phyloP scores from a whole-genome alignment of 2,329 filamentous ascomycete species.

The Cladosporium austrohemisphaericum region DNA sequence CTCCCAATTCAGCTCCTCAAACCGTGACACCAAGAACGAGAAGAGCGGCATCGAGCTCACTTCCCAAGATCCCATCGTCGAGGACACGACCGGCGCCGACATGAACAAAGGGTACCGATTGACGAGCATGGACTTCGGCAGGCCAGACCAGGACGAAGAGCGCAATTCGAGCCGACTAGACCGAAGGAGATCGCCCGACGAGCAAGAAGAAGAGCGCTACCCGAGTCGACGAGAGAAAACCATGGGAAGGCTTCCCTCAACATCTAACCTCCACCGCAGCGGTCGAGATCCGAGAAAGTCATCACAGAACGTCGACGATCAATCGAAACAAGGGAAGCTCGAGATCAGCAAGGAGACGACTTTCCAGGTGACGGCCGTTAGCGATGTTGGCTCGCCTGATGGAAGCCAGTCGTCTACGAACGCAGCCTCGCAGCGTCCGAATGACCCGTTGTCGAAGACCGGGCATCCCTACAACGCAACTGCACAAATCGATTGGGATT shows the following conservation, averaged over 20 bases:
- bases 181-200: not conserved
- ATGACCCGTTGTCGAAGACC: no score
- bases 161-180: not conserved
- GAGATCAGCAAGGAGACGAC: slow-evolving; percentile 11
- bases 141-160: not conserved
- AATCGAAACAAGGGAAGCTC: not conserved
- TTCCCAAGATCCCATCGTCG: slow-evolving; percentile 9
- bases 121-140: not conserved
- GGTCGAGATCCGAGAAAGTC: not conserved
- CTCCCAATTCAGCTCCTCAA: slow-evolving; percentile 20
- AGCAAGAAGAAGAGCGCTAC: not conserved
- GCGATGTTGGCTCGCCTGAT: no score
- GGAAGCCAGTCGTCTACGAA: no score
- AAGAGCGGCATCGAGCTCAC: slow-evolving; percentile 4
- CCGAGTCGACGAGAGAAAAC: not conserved
- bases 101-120: not conserved
- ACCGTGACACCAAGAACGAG: not conserved
- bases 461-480: no score
- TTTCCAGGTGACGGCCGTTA: not conserved
- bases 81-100: not conserved
- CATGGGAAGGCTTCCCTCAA: not conserved
- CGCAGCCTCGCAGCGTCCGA: no score
- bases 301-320: not conserved
- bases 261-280: not conserved
- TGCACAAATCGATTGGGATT: no score